Conservation (phyloP, 2,329 filamentous ascomycete species). For the Botryotinia narcissicola region DNA sequence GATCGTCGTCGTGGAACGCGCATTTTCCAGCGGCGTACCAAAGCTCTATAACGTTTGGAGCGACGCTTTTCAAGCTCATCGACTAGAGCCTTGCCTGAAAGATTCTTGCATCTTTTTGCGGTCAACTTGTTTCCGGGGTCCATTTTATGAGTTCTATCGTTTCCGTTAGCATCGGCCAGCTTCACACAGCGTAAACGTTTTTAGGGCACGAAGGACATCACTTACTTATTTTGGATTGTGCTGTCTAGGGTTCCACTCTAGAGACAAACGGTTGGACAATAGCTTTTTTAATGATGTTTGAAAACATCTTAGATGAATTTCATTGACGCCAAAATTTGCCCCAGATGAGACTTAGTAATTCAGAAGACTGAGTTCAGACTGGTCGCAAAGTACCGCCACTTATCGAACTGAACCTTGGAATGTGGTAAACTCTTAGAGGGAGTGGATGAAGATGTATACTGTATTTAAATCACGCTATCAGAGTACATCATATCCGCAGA, state of each 20-base stretch:
- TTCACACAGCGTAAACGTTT: background rate
- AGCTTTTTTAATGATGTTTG: background rate
- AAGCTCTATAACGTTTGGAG: no score
- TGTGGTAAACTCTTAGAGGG: background rate
- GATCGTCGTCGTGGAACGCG: no score
- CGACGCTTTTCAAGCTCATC: background rate
- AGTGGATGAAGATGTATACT: no score
- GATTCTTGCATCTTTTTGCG: background rate
- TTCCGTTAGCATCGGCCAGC: background rate
- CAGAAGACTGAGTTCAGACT: background rate
- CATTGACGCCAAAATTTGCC: background rate
- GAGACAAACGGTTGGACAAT: background rate
- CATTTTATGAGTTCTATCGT: background rate
- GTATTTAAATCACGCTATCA: no score
- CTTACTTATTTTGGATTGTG: background rate
- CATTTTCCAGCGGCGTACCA: no score
- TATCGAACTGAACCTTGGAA: background rate
- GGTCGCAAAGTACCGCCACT: background rate
- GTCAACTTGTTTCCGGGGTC: background rate
- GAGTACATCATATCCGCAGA: background rate
- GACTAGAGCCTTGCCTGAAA: background rate
- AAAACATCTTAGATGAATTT: background rate
- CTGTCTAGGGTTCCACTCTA: background rate
- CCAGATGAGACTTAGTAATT: background rate
- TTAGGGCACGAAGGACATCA: background rate